Evolutionary conservation across 164 flowering plant genomes (phyloP).

Genomic region (Annona squamosa): DNA sequence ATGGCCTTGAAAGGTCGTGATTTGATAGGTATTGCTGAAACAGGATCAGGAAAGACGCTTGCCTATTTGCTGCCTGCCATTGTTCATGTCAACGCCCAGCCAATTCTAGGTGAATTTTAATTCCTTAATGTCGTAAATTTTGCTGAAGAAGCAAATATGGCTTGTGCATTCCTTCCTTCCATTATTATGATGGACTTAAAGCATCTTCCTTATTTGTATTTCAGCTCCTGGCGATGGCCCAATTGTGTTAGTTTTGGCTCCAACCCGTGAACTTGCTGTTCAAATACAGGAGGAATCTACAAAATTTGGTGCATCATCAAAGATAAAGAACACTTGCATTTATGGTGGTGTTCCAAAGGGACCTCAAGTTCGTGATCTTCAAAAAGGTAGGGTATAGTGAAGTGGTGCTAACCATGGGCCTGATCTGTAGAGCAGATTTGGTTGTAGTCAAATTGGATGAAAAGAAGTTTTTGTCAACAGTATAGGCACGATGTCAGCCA

Average conservation of each 20-base stretch:
- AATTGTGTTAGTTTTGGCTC: conserved; percentile 94
- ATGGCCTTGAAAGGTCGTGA: conserved; percentile 99
- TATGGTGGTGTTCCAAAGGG: conserved; percentile 99
- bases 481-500: too few relatives aligned
- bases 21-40: conserved; percentile 98
- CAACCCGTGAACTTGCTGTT: conserved; percentile 99
- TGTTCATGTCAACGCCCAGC: conserved; percentile 99
- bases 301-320: conserved; percentile 97
- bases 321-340: conserved; percentile 83
- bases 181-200: neutral
- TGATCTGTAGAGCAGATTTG: conserved; percentile 2
- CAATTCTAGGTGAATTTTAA: conserved; percentile 55
- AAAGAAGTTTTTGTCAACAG: too few relatives aligned
- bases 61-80: conserved; percentile 95
- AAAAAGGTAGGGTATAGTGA: conserved; percentile 63
- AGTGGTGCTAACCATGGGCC: conserved; percentile 13
- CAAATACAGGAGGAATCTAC: conserved; percentile 97
- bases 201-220: conserved; percentile 12
- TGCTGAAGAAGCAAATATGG: neutral
- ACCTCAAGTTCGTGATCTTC: conserved; percentile 99
- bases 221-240: conserved; percentile 99
- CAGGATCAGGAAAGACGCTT: conserved; percentile 98
- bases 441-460: too few relatives aligned
- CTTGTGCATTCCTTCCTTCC: neutral
- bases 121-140: neutral